phyloP scores from a whole-genome alignment of 257 asterid genomes.

The Lycium ferocissimum region DNA sequence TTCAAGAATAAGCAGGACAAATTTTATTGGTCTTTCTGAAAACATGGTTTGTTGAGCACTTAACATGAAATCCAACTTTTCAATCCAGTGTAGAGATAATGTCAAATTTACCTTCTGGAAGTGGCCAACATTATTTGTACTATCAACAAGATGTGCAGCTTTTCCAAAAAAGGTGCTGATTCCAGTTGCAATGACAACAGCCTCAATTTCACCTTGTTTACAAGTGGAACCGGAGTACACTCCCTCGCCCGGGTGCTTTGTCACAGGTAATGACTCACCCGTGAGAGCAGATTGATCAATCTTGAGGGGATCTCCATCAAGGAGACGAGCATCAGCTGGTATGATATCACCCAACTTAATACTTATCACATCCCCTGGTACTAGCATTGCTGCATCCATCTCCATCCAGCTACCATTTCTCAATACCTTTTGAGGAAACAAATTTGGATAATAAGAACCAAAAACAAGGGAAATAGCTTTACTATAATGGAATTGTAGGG shows the following conservation, averaged over 20 bases:
- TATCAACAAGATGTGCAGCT: conserved; percentile 69
- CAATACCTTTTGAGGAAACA: conserved; percentile 47
- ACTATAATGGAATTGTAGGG: too few species aligned
- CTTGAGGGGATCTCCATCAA: conserved; percentile 77
- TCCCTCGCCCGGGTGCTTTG: conserved; percentile 55
- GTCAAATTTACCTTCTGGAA: conserved; percentile 54
- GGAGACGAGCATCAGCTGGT: conserved; percentile 84
- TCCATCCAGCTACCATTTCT: conserved; percentile 72
- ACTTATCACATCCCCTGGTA: conserved; percentile 76
- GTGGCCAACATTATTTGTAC: conserved; percentile 60
- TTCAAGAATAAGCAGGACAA: background rate
- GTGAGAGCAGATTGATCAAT: conserved; percentile 75
- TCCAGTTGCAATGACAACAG: conserved; percentile 66
- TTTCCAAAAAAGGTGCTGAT: conserved; percentile 63
- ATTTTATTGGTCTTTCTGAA: background rate
- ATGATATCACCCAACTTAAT: conserved; percentile 75
- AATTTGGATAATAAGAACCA: background rate
- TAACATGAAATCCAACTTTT: conserved; percentile 12
- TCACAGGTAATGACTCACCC: conserved; percentile 62
- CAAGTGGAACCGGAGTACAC: conserved; percentile 66
- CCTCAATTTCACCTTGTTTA: conserved; percentile 68
- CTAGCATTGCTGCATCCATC: conserved; percentile 69
- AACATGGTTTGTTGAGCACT: background rate
- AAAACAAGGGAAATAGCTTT: background rate
- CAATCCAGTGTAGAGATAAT: background rate